These are phyloP conservation scores for Penicillium sp. DNA, from an alignment of 2,329 filamentous ascomycete species.

Conservation along the genomic window DNA sequence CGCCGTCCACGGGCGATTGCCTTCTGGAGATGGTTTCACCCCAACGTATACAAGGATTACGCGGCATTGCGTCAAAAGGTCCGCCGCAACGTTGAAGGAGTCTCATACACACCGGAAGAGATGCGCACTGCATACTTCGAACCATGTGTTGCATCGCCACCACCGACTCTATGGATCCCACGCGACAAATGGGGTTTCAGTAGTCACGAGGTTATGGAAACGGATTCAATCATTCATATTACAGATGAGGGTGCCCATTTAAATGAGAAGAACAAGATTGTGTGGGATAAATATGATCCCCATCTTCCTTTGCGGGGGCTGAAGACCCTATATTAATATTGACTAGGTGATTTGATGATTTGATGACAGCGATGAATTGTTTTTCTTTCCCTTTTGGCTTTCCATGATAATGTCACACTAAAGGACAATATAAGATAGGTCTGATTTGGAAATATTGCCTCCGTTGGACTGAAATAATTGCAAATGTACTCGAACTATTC, in stretches of 20 bases:
- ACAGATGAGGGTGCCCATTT: slow-evolving; percentile 73
- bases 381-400: background rate
- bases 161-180: slow-evolving; percentile 78
- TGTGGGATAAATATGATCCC: slow-evolving; percentile 59
- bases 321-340: slow-evolving; percentile 50
- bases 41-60: slow-evolving; percentile 74
- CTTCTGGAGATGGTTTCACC: slow-evolving; percentile 57
- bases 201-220: slow-evolving; percentile 72
- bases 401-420: too few relatives aligned
- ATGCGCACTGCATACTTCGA: slow-evolving; percentile 70
- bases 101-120: slow-evolving; percentile 62
- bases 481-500: background rate
- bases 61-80: slow-evolving; percentile 68
- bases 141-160: slow-evolving; percentile 62
- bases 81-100: slow-evolving; percentile 55
- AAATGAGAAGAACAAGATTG: slow-evolving; percentile 66
- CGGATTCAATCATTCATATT: slow-evolving; percentile 68
- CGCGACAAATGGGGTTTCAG: slow-evolving; percentile 71
- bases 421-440: background rate
- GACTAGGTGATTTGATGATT: background rate
- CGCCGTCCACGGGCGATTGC: slow-evolving; percentile 25
- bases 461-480: background rate
- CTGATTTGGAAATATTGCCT: background rate
- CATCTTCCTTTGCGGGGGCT: slow-evolving; percentile 57
- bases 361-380: slow-evolving; percentile 1